Conservation (phyloP, 768 basidiomycete genomes). For the Lyophyllum semitale region DNA sequence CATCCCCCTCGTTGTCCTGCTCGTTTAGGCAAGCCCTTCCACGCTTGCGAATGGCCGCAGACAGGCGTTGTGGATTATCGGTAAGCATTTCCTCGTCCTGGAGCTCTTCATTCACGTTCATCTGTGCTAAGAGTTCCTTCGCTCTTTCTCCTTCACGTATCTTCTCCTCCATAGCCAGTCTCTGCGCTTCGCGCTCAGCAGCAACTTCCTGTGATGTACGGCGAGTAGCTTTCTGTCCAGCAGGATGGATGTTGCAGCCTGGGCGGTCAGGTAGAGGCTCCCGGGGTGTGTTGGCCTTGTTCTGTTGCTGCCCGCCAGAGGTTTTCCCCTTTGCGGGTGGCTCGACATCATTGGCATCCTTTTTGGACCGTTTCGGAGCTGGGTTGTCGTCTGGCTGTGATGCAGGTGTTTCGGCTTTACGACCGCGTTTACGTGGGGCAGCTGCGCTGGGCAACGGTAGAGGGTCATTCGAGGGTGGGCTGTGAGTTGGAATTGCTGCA, state of each 20-base stretch:
- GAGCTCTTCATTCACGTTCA: constrained; percentile 7
- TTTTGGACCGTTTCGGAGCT: constrained; percentile 3
- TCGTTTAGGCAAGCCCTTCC: no score
- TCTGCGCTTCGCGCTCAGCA: constrained; percentile 1
- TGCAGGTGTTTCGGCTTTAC: neutral
- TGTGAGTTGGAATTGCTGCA: no score
- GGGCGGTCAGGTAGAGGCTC: constrained; percentile 13
- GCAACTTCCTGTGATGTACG: constrained; percentile 13
- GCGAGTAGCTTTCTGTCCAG: neutral
- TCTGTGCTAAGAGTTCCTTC: constrained; percentile 6
- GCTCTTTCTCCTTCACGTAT: constrained; percentile 6
- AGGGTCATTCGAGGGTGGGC: no score
- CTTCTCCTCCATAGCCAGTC: constrained; percentile 2
- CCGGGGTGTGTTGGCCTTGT: constrained; percentile 1
- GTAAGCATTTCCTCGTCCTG: neutral
- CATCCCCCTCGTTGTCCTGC: no score
- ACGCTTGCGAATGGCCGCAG: neutral
- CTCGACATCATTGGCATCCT: constrained; percentile 6
- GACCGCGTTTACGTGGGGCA: neutral
- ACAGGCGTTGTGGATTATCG: constrained; percentile 1
- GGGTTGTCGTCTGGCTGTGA: neutral
- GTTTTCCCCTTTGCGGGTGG: neutral
- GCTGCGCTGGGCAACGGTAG: no score
- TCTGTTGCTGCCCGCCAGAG: neutral
- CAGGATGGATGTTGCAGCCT: constrained; percentile 14